phyloP scores from a whole-genome alignment of 2,329 filamentous ascomycete genomes.

The Aschersonia sp. region DNA sequence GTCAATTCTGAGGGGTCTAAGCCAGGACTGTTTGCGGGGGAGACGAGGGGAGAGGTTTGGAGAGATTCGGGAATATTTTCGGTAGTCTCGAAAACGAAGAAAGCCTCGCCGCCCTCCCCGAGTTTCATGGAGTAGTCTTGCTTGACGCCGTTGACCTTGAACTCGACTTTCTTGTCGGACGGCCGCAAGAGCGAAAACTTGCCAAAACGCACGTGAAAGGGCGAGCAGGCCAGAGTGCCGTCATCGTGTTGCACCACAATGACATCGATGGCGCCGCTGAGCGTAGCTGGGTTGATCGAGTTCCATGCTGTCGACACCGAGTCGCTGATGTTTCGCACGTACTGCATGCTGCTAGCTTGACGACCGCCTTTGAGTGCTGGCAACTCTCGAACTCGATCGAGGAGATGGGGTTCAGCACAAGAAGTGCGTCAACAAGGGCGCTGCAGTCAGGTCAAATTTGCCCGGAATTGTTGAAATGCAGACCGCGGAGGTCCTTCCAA shows the following conservation, averaged over 20 bases:
- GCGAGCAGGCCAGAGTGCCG: constrained; percentile 77
- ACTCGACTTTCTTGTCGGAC: constrained; percentile 98
- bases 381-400: too few species aligned
- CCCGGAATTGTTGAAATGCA: too few species aligned
- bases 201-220: constrained; percentile 96
- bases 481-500: too few species aligned
- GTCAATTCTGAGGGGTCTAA: constrained; percentile 24
- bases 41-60: constrained; percentile 89
- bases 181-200: constrained; percentile 94
- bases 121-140: constrained; percentile 97
- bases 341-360: constrained; percentile 57
- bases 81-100: constrained; percentile 95
- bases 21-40: constrained; percentile 76
- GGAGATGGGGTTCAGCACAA: too few species aligned
- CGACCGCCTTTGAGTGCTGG: too few species aligned
- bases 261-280: constrained; percentile 96
- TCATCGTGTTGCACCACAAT: constrained; percentile 96
- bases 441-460: too few species aligned
- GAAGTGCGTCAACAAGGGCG: too few species aligned
- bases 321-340: constrained; percentile 89
- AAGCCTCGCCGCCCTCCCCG: constrained; percentile 92
- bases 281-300: constrained; percentile 93
- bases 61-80: constrained; percentile 83
- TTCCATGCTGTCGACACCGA: constrained; percentile 99
- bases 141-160: constrained; percentile 82